Percentiles rank a stretch among this genome's conserved stretches.
Conservation (phyloP, 176 grass and related monocot genomes). For the Saccharum officinarum region DNA sequence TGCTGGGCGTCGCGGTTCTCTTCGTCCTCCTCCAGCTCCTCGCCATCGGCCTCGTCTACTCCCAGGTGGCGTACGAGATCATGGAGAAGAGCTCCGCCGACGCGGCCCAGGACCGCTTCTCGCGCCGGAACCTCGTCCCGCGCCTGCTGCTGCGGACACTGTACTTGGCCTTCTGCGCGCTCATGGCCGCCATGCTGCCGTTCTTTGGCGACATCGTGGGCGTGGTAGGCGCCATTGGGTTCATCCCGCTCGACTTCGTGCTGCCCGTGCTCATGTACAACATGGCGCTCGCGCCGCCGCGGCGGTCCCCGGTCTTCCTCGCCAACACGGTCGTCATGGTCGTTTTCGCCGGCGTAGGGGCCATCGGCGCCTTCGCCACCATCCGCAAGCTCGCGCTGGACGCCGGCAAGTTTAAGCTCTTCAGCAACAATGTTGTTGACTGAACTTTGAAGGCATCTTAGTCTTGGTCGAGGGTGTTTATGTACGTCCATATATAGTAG, state of each 20-base stretch:
- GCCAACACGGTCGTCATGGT: slow-evolving; percentile 72
- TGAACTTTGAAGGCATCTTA: slow-evolving; percentile 14
- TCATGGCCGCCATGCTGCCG: slow-evolving; percentile 80
- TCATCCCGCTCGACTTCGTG: slow-evolving; percentile 87
- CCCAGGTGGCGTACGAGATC: slow-evolving; percentile 82
- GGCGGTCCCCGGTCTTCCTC: slow-evolving; percentile 40
- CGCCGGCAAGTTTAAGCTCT: slow-evolving; percentile 77
- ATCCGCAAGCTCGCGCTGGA: slow-evolving; percentile 77
- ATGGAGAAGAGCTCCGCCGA: slow-evolving; percentile 86
- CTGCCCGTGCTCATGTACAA: slow-evolving; percentile 91
- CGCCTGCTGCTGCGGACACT: slow-evolving; percentile 67
- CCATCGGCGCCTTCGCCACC: slow-evolving; percentile 83
- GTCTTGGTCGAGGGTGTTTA: background rate
- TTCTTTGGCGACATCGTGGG: slow-evolving; percentile 89
- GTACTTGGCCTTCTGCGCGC: slow-evolving; percentile 62
- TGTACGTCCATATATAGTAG: background rate
- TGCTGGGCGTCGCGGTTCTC: slow-evolving; percentile 69
- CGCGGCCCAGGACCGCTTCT: slow-evolving; percentile 51
- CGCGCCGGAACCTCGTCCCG: slow-evolving; percentile 62
- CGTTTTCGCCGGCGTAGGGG: slow-evolving; percentile 66
- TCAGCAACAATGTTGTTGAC: slow-evolving; percentile 81
- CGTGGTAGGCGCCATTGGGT: slow-evolving; percentile 74
- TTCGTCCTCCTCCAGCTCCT: slow-evolving; percentile 91
- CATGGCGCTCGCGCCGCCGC: slow-evolving; percentile 58
- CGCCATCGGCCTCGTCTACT: slow-evolving; percentile 84